Percentiles rank a stretch among this genome's conserved stretches.
Evolutionary conservation across 257 asterid species (phyloP).

Genomic region (Leptodermis oblonga): DNA sequence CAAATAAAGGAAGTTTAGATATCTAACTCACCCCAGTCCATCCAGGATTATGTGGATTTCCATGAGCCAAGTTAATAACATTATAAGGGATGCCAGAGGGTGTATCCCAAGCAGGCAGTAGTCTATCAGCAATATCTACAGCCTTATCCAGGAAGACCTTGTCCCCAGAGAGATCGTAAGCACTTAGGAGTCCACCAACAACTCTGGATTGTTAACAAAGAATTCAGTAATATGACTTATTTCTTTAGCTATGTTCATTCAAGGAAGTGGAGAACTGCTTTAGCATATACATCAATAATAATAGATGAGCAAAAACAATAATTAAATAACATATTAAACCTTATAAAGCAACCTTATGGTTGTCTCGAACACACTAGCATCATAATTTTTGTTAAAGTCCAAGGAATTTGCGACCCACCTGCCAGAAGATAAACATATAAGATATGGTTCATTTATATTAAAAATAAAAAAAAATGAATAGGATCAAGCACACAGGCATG

Average conservation of each 20-base stretch:
- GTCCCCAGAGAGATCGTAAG: constrained; percentile 96
- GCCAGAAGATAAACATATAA: constrained; percentile 35
- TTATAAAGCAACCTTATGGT: constrained; percentile 99
- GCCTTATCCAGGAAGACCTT: constrained; percentile 91
- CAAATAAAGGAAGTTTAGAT: constrained; percentile 1
- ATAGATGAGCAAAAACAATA: constrained; percentile 24
- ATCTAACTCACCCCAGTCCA: constrained; percentile 88
- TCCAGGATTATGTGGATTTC: constrained; percentile 95
- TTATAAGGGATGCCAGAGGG: constrained; percentile 95
- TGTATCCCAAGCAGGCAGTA: constrained; percentile 97
- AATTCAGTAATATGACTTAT: constrained; percentile 20
- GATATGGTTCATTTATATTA: neutral
- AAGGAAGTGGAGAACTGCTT: constrained; percentile 12
- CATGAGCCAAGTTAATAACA: constrained; percentile 77
- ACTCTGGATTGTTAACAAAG: constrained; percentile 61
- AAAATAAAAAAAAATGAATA: neutral
- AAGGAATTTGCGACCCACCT: constrained; percentile 94
- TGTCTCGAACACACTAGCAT: constrained; percentile 99
- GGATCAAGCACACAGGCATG: neutral
- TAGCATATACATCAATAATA: constrained; percentile 7
- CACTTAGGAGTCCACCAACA: constrained; percentile 98
- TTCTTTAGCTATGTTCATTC: constrained; percentile 13
- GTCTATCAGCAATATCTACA: constrained; percentile 87
- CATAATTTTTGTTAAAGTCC: constrained; percentile 95
- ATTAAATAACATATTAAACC: constrained; percentile 56